Evolutionary conservation across 495 filamentous ascomycete species (phyloP).

Genomic region (Lichina pygmaea): DNA sequence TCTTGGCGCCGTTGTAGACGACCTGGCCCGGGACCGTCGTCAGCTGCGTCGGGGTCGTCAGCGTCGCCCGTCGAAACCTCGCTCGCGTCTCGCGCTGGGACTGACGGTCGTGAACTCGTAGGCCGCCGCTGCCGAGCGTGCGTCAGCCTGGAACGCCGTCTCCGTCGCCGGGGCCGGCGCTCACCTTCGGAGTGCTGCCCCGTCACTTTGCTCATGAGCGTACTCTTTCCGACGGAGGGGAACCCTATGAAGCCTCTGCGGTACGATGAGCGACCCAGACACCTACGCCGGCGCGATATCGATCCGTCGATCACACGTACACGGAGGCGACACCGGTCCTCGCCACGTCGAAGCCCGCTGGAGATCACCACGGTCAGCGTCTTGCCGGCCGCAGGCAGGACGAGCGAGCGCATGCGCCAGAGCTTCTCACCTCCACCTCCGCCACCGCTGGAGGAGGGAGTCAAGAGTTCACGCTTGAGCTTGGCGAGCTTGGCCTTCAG

Average conservation of each 20-base stretch:
- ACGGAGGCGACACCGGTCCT: conserved; percentile 92
- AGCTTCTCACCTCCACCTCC: conserved; percentile 40
- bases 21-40: conserved; percentile 96
- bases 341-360: conserved; percentile 89
- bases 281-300: neutral
- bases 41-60: conserved; percentile 16
- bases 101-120: conserved; percentile 81
- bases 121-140: conserved; percentile 33
- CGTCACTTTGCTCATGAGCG: conserved; percentile 79
- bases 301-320: conserved; percentile 23
- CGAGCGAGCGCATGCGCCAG: neutral
- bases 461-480: conserved; percentile 83
- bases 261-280: neutral
- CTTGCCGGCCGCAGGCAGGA: neutral
- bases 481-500: conserved; percentile 97
- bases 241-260: conserved; percentile 35
- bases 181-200: conserved; percentile 81
- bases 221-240: conserved; percentile 94
- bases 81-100: neutral
- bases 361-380: neutral
- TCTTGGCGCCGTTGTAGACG: conserved; percentile 84
- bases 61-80: neutral
- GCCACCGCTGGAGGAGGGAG: conserved; percentile 55
- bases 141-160: neutral
- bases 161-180: neutral